Evolutionary conservation across 805 yeast species (phyloP).

Genomic region (Babjeviella inositovora): DNA sequence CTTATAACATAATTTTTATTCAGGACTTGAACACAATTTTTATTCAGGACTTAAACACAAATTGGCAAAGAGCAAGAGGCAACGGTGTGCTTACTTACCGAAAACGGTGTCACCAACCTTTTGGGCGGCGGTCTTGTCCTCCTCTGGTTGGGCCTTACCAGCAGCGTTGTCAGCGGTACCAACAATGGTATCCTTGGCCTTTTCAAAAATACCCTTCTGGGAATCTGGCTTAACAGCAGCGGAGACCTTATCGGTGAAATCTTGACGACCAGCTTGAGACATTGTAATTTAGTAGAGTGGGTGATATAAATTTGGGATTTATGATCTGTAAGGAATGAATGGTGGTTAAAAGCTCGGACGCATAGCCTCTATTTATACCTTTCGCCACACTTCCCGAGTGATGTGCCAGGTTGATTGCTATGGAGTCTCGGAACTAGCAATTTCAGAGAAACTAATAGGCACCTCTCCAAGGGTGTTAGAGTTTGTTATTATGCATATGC

Average conservation of each 20-base stretch:
- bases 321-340: too few species aligned
- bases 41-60: too few species aligned
- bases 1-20: too few species aligned
- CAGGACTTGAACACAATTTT: constrained; percentile 1
- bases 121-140: constrained; percentile 56
- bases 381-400: too few species aligned
- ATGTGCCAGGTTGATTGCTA: too few species aligned
- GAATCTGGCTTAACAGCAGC: constrained; percentile 61
- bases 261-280: constrained; percentile 56
- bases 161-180: constrained; percentile 53
- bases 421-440: too few species aligned
- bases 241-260: constrained; percentile 47
- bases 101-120: constrained; percentile 45
- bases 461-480: too few species aligned
- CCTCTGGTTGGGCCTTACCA: constrained; percentile 42
- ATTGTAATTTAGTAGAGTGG: too few species aligned
- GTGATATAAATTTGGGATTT: constrained; percentile 2
- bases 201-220: constrained; percentile 45
- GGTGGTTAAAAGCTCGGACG: too few species aligned
- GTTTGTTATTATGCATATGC: too few species aligned
- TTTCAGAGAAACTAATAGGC: too few species aligned
- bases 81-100: constrained; percentile 16
- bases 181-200: constrained; percentile 58
- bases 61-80: background rate
- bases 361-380: too few species aligned